Base-by-base conservation (phyloP, 768 basidiomycete genomes). In the Boletus vermiculosoides region DNA sequence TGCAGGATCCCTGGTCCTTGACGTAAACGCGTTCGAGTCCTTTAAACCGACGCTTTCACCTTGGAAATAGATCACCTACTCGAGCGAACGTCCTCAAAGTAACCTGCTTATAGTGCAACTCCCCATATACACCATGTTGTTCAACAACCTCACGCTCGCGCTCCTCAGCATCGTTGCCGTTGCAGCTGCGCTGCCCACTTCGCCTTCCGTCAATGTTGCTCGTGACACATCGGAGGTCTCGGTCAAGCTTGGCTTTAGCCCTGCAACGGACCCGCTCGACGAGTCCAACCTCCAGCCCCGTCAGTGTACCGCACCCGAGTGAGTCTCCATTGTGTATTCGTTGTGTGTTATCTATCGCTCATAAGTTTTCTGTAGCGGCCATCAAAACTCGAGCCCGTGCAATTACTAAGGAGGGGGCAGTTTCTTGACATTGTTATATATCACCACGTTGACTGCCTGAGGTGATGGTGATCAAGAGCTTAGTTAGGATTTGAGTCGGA, bases 121-220 rank as follows among this genome's bases (percentile, higher is more conserved):
- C 10, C 23, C 20, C n/a, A 13, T 15, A 10, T 22, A 30, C 15
- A 37, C 36, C 22, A 56, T 62, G 59, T 36, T 62, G 22, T 37
- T 62, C 39, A 62, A 56, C 48, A 56, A 50, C 22, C 16, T 62
- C 22, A 15, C 47, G 5, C 40, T 60, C 6, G 23, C 30, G 11
- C 40, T 61, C 20, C 50, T 61, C 1, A 18, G 60, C 34, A 15
- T 55, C 4, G 36, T 22, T 34, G 40, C 45, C 6, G 45, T 60
- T 28, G 52, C 16, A 10, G 13, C 37, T 28, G 56, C 58, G 7
- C 30, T 56, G 5, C 55, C 55, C 5, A n/a, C 1, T 47, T 1
- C 40, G 16, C 12, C 23, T 18, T 11, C 22, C 36, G 18, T 13
- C 25, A 33, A 50, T 20, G 16, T 13, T 22, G 50, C 8, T 3